Percentiles rank a stretch among this genome's conserved stretches.
Conservation (phyloP, 306 rosid genomes). For the Geum urbanum region DNA sequence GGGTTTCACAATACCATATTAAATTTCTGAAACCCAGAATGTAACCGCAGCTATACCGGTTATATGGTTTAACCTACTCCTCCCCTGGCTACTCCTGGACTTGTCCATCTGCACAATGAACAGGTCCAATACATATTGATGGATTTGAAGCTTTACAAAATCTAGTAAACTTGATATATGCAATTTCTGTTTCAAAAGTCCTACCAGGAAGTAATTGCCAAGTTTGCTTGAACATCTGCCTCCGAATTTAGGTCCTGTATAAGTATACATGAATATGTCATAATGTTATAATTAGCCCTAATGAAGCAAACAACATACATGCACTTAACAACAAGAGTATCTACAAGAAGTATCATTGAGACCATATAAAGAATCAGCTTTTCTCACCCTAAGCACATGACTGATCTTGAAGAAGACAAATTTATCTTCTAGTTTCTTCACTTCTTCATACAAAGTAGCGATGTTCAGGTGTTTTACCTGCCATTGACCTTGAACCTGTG, state of each 20-base stretch:
- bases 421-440: constrained; percentile 59
- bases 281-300: constrained; percentile 16
- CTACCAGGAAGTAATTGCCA: constrained; percentile 68
- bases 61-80: constrained; percentile 13
- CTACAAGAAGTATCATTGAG: background rate
- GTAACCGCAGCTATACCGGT: background rate
- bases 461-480: constrained; percentile 59
- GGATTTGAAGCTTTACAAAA: background rate
- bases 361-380: constrained; percentile 10
- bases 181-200: constrained; percentile 23
- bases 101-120: constrained; percentile 60
- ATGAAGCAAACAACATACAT: background rate
- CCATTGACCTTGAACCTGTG: constrained; percentile 86
- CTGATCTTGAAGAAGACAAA: constrained; percentile 67
- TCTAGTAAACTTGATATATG: constrained; percentile 2
- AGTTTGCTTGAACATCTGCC: constrained; percentile 90
- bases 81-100: constrained; percentile 46
- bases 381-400: constrained; percentile 85
- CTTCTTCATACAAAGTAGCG: constrained; percentile 52
- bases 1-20: background rate
- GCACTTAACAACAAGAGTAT: background rate
- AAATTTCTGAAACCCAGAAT: background rate
- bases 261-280: constrained; percentile 29
- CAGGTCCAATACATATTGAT: constrained; percentile 11
- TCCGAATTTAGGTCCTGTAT: constrained; percentile 62